Base-by-base conservation (phyloP, 495 filamentous ascomycete species). In the Ascodesmis nigricans region DNA sequence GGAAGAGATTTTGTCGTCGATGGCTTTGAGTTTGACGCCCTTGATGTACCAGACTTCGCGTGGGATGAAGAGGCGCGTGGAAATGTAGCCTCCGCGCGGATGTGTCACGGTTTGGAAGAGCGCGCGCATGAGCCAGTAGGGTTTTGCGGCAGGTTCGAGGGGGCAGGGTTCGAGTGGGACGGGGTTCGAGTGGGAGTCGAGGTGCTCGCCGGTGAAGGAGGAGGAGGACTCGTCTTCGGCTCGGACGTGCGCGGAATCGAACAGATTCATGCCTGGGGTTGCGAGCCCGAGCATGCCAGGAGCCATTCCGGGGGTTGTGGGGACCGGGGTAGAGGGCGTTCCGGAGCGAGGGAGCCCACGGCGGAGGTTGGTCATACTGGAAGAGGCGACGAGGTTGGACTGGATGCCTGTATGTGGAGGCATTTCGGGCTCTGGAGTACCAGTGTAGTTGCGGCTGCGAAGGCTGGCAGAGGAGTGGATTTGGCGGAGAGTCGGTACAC, bases 111-210 rank as follows among this genome's bases (percentile, higher is more conserved):
- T 92, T 49, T 95, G 81, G 52, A 84, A 91, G 14, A 97, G 62
- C 33, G 73, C 75, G 33, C 90, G 66, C 74, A 97, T 84, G 11
- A 95, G 66, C 90, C 90, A 95, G 56, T 91, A 95, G 2, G 87
- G 87, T 9, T 87, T 73, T 1, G 91, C 65, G 29, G 91, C 65
- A 35, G 71, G 67, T 8, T 87, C 81, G 36, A 71, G 74, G 2
- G 87, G 90, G 49, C 87, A 99, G 10, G 87, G 78, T 43, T 99
- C 87, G 9, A 99, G 63, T 1, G 81, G 71, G 4, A 70, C 58
- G 14, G 84, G 84, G n/a, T n/a, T n/a, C n/a, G n/a, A n/a, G n/a
- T n/a, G n/a, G n/a, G n/a, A n/a, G n/a, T n/a, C n/a, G n/a, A n/a
- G n/a, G n/a, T n/a, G n/a, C n/a, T n/a, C n/a, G n/a, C n/a, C n/a